These are phyloP conservation scores for Umbellularia californica DNA, from an alignment of 164 flowering plant genomes.

Conservation along the genomic window DNA sequence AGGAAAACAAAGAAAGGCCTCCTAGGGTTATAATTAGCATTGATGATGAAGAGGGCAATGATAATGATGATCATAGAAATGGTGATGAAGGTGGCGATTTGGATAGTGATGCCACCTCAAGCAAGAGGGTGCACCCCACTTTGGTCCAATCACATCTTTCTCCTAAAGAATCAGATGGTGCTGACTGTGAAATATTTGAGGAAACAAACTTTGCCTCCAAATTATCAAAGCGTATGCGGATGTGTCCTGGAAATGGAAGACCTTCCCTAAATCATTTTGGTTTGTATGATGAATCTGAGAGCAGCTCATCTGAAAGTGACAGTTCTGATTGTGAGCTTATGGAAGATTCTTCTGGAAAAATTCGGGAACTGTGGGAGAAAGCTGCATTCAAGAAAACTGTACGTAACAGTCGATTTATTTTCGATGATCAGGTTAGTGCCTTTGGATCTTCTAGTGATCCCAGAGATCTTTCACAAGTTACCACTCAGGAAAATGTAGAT, in stretches of 20 bases:
- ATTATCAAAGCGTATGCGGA: slow-evolving; percentile 37
- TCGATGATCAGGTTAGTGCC: slow-evolving; percentile 28
- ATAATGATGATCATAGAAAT: slow-evolving; percentile 15
- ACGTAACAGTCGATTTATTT: slow-evolving; percentile 15
- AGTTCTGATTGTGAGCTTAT: slow-evolving; percentile 70
- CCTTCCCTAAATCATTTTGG: slow-evolving; percentile 40
- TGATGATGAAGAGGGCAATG: slow-evolving; percentile 49
- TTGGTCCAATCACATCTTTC: slow-evolving; percentile 10
- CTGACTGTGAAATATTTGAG: slow-evolving; percentile 27
- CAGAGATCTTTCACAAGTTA: neutral
- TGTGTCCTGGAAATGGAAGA: slow-evolving; percentile 22
- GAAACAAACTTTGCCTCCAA: slow-evolving; percentile 30
- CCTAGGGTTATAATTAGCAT: slow-evolving; percentile 36
- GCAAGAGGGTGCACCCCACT: slow-evolving; percentile 20
- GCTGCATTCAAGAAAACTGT: slow-evolving; percentile 41
- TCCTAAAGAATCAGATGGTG: slow-evolving; percentile 23
- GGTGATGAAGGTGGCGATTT: slow-evolving; percentile 19
- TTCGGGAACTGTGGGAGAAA: slow-evolving; percentile 71
- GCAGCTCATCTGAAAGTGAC: slow-evolving; percentile 49
- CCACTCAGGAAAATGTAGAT: slow-evolving; percentile 15
- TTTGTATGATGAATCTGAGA: slow-evolving; percentile 28
- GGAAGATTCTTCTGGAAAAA: slow-evolving; percentile 46
- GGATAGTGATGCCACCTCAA: slow-evolving; percentile 38
- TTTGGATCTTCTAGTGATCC: slow-evolving; percentile 27
- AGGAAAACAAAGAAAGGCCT: slow-evolving; percentile 17